A percentile compares a stretch with the other conserved stretches of the same genome.
These are phyloP conservation scores for Pleodorina starrii DNA, from an alignment of 139 green algal genomes.

Conservation along the genomic window DNA sequence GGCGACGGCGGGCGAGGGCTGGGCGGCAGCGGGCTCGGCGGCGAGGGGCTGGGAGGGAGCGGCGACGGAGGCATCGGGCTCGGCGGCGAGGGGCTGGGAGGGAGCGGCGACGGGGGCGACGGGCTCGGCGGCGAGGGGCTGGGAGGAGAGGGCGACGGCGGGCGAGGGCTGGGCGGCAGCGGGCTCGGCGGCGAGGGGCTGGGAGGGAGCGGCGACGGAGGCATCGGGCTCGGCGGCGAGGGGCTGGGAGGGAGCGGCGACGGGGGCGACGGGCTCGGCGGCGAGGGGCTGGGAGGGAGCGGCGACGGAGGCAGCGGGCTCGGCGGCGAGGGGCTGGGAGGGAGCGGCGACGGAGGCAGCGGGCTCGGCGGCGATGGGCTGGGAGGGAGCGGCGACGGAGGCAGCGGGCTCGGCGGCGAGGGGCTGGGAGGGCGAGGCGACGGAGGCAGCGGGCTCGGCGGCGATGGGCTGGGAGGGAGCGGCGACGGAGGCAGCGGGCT, in stretches of 20 bases:
- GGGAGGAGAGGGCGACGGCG: background rate
- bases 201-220: background rate
- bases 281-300: background rate
- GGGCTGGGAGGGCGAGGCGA: background rate
- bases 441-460: background rate
- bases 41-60: background rate
- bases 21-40: background rate
- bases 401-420: background rate
- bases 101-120: background rate
- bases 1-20: background rate
- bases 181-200: background rate
- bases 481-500: background rate
- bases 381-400: background rate
- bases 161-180: background rate
- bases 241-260: background rate
- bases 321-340: background rate
- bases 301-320: background rate
- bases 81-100: background rate
- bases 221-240: background rate
- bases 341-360: background rate
- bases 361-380: conserved; percentile 1
- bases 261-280: background rate
- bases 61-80: background rate
- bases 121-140: background rate
- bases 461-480: background rate